These are phyloP conservation scores for Epichloe scottii DNA, from an alignment of 2,329 filamentous ascomycete genomes.

Conservation along the genomic window DNA sequence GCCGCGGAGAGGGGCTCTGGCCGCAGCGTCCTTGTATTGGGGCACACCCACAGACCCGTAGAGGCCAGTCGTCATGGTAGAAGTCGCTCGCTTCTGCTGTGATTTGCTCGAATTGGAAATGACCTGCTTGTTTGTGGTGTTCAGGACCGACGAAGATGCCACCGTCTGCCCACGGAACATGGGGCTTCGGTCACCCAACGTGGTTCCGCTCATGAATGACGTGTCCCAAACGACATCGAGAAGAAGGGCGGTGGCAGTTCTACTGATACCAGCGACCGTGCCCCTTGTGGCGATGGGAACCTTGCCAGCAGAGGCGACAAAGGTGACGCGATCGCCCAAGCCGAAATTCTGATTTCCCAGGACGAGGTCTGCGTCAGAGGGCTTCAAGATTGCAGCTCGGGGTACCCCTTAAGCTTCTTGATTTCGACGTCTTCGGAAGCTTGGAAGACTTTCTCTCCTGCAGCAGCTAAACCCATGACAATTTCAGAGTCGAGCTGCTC, in stretches of 20 bases:
- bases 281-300: conserved; percentile 86
- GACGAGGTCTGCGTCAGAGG: conserved; percentile 89
- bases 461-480: conserved; percentile 66
- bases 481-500: conserved; percentile 90
- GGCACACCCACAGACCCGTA: conserved; percentile 44
- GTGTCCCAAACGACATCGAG: conserved; percentile 89
- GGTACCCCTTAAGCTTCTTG: conserved; percentile 73
- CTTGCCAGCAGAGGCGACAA: conserved; percentile 83
- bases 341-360: conserved; percentile 72
- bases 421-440: conserved; percentile 40
- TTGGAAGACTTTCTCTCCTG: conserved; percentile 52
- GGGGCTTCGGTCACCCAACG: conserved; percentile 77
- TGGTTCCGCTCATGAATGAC: conserved; percentile 95
- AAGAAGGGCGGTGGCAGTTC: conserved; percentile 68
- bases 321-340: conserved; percentile 84
- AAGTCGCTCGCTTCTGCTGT: conserved; percentile 36
- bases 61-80: conserved; percentile 40
- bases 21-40: conserved; percentile 47
- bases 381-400: conserved; percentile 77
- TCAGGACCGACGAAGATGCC: conserved; percentile 74
- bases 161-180: conserved; percentile 93
- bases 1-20: conserved; percentile 42
- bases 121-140: conserved; percentile 72
- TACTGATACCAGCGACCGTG: conserved; percentile 89
- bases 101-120: conserved; percentile 48